phyloP scores from a whole-genome alignment of 192 early-diverging fungal genomes.

The Ambispora gerdemannii region DNA sequence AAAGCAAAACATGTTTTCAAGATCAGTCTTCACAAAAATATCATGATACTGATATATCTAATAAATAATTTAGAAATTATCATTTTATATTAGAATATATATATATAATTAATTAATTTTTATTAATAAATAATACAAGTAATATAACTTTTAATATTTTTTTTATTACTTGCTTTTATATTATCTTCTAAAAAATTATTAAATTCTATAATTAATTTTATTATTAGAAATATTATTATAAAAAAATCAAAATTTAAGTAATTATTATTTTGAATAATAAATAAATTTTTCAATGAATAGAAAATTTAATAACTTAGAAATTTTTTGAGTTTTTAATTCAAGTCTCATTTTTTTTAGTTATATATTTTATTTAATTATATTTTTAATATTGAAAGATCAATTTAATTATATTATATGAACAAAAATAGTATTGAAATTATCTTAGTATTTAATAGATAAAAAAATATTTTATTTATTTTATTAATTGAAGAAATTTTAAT shows the following conservation, averaged over 20 bases:
- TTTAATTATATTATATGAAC: background rate
- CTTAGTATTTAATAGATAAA: slow-evolving; percentile 1
- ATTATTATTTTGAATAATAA: background rate
- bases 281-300: background rate
- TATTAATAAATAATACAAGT: background rate
- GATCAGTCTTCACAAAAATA: background rate
- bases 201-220: background rate
- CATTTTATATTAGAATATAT: background rate
- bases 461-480: slow-evolving; percentile 7
- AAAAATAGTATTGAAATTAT: background rate
- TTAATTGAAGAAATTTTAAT: background rate
- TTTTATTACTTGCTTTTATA: background rate
- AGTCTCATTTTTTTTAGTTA: background rate
- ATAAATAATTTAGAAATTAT: background rate
- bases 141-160: background rate
- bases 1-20: background rate
- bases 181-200: background rate
- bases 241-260: background rate
- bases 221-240: background rate
- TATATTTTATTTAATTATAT: background rate
- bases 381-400: background rate
- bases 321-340: slow-evolving; percentile 12
- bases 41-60: background rate
- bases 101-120: background rate
- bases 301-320: background rate